Percentiles rank a stretch among this genome's conserved stretches.
phyloP scores from a whole-genome alignment of 345 rosid species.

The Cardamine occulta region DNA sequence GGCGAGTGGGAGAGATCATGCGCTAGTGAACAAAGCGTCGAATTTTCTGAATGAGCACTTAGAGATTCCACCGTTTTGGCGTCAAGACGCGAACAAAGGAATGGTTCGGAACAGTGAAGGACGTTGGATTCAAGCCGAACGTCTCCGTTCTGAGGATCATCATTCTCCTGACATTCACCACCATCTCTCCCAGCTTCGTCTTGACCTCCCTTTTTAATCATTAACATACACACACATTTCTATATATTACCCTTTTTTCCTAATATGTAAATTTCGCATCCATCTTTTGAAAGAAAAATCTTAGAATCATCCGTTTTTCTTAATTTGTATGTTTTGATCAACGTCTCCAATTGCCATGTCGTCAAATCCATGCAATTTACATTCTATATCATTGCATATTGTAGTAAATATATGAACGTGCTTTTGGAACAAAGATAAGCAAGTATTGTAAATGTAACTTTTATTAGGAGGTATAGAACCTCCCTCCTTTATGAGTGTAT shows the following conservation, averaged over 20 bases:
- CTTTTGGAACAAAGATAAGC: not conserved
- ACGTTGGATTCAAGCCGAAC: conserved; percentile 79
- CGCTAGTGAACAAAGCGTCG: conserved; percentile 77
- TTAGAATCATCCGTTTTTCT: not conserved
- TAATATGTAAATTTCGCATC: conserved; percentile 8
- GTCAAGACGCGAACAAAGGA: conserved; percentile 84
- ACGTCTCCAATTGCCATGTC: not conserved
- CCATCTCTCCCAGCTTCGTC: conserved; percentile 55
- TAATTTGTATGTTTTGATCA: not conserved
- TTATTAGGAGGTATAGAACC: not conserved
- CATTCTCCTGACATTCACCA: conserved; percentile 57
- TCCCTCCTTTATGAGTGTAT: not conserved
- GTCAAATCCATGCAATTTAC: not conserved
- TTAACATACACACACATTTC: no score
- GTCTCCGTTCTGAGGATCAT: conserved; percentile 73
- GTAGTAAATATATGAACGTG: not conserved
- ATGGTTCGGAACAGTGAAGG: conserved; percentile 66
- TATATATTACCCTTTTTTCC: not conserved
- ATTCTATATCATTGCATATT: not conserved
- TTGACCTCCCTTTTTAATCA: conserved; percentile 31
- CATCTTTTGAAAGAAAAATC: not conserved
- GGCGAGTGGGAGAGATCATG: conserved; percentile 75
- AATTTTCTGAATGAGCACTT: conserved; percentile 79
- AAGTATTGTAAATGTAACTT: not conserved
- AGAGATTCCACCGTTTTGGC: conserved; percentile 81